These are phyloP conservation scores for Sequoia sempervirens DNA, from an alignment of 75 land plant species.

Conservation along the genomic window DNA sequence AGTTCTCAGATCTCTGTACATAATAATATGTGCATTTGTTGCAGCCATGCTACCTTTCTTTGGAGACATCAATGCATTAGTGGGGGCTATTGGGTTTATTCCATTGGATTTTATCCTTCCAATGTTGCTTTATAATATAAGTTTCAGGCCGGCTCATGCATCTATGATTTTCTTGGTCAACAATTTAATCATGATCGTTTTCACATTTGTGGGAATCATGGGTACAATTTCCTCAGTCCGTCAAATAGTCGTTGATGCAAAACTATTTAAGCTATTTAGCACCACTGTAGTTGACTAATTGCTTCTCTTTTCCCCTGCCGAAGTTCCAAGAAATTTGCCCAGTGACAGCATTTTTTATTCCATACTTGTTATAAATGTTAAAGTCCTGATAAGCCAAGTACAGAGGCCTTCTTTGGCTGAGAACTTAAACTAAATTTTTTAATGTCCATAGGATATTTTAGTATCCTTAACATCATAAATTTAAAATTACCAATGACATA, in stretches of 20 bases:
- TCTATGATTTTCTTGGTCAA: constrained; percentile 56
- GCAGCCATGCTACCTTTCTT: constrained; percentile 96
- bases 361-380: not conserved
- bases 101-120: constrained; percentile 90
- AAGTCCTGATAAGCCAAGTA: not conserved
- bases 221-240: constrained; percentile 71
- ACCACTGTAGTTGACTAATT: constrained; percentile 35
- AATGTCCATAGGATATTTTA: not conserved
- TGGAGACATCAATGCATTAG: constrained; percentile 79
- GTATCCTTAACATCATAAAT: not conserved
- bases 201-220: constrained; percentile 45
- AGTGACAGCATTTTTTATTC: not conserved
- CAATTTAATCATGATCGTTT: constrained; percentile 47
- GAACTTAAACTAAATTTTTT: not conserved
- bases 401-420: not conserved
- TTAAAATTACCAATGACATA: not conserved
- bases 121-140: constrained; percentile 71
- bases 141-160: constrained; percentile 48
- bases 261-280: constrained; percentile 65
- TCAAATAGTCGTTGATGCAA: constrained; percentile 68
- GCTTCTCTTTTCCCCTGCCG: not conserved
- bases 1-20: constrained; percentile 47
- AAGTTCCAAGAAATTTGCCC: not conserved
- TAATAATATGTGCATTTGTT: constrained; percentile 56
- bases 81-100: constrained; percentile 87